These are phyloP conservation scores for Ceraceosorus bombacis DNA, from an alignment of 1,284 basidiomycete species.

Conservation along the genomic window DNA sequence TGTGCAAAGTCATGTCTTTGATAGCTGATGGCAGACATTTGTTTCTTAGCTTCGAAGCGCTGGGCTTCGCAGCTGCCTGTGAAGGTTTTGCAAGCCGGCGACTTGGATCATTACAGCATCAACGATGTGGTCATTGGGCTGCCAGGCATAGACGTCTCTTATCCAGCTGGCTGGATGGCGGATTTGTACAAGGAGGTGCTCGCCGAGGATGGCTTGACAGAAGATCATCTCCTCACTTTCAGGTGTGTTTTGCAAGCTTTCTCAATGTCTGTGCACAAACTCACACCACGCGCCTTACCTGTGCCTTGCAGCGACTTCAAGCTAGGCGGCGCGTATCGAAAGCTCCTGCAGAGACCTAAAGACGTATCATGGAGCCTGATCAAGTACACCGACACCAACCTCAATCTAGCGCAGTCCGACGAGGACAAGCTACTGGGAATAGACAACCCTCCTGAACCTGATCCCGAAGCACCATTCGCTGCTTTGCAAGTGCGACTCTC, in stretches of 20 bases:
- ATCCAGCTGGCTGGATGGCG: constrained; percentile 72
- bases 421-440: constrained; percentile 75
- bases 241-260: too few species aligned
- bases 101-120: constrained; percentile 62
- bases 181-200: constrained; percentile 76
- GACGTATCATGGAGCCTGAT: constrained; percentile 71
- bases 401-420: constrained; percentile 82
- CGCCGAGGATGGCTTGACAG: constrained; percentile 64
- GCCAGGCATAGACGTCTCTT: constrained; percentile 83
- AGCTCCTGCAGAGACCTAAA: constrained; percentile 75
- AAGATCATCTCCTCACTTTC: too few species aligned
- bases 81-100: constrained; percentile 69
- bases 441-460: constrained; percentile 4
- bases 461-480: constrained; percentile 22
- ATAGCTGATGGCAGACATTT: too few species aligned
- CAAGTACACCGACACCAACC: constrained; percentile 84
- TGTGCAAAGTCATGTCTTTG: too few species aligned
- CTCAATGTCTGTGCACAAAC: too few species aligned
- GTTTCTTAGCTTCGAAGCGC: too few species aligned
- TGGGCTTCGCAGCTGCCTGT: constrained; percentile 49
- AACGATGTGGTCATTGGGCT: constrained; percentile 93
- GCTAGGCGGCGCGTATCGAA: constrained; percentile 83
- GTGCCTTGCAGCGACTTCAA: constrained; percentile 67
- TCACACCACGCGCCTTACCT: neutral
- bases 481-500: constrained; percentile 38